phyloP scores from a whole-genome alignment of 768 basidiomycete genomes.

The Collybia nuda region DNA sequence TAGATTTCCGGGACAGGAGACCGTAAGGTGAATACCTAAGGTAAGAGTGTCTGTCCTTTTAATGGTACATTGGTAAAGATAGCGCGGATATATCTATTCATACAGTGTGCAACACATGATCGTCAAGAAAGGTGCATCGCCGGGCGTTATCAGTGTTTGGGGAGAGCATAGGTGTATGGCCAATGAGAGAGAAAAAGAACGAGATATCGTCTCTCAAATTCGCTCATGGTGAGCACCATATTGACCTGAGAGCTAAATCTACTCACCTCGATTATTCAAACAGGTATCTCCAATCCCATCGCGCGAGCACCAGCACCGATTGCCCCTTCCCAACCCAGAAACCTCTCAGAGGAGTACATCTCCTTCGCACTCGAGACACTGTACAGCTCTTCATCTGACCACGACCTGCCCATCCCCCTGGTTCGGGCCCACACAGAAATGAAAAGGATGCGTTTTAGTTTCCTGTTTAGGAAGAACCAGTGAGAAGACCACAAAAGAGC shows the following conservation, averaged over 20 bases:
- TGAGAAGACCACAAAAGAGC: conserved; percentile 94
- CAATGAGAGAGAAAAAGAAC: too few relatives aligned
- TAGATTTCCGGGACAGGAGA: too few relatives aligned
- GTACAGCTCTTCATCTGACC: conserved; percentile 50
- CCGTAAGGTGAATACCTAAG: too few relatives aligned
- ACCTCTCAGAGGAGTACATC: conserved; percentile 50
- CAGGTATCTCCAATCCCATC: conserved; percentile 51
- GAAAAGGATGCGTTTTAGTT: conserved; percentile 89
- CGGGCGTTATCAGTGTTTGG: too few relatives aligned
- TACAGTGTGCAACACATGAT: too few relatives aligned
- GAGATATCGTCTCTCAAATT: not conserved
- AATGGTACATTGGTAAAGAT: too few relatives aligned
- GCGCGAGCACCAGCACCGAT: conserved; percentile 81
- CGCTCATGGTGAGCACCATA: not conserved
- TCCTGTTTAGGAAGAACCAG: conserved; percentile 96
- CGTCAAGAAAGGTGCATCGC: too few relatives aligned
- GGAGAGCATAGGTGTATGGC: too few relatives aligned
- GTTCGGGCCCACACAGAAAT: conserved; percentile 90
- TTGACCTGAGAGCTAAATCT: not conserved
- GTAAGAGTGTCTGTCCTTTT: too few relatives aligned
- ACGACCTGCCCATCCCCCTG: conserved; percentile 52
- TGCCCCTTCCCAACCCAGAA: conserved; percentile 79
- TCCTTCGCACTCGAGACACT: conserved; percentile 29
- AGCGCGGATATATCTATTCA: too few relatives aligned
- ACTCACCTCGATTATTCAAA: conserved; percentile 9